phyloP scores from a whole-genome alignment of 495 filamentous ascomycete species.

The Tuber magnatum region DNA sequence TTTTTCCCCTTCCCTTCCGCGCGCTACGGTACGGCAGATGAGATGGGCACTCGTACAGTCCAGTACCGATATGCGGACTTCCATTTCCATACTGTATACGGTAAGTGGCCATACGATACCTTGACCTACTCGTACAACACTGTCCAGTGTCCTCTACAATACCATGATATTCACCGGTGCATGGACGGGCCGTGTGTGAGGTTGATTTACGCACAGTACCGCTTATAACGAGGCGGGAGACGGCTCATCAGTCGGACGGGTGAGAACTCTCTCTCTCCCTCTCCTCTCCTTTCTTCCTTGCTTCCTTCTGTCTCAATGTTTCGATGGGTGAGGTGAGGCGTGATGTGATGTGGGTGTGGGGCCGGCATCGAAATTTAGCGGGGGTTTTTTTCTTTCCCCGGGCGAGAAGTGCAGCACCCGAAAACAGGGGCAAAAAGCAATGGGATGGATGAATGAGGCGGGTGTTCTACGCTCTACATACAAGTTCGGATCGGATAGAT shows the following conservation, averaged over 20 bases:
- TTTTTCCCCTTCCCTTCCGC: neutral
- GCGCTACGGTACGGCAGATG: neutral
- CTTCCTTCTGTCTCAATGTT: neutral
- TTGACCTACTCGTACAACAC: neutral
- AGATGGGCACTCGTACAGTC: neutral
- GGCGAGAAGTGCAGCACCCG: neutral
- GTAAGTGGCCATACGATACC: neutral
- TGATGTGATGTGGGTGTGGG: neutral
- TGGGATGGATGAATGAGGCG: neutral
- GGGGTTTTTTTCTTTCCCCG: neutral
- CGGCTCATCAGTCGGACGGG: neutral
- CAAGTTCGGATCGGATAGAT: neutral
- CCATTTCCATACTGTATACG: neutral
- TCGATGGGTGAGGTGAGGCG: neutral
- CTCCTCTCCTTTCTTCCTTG: no score
- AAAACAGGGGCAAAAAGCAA: neutral
- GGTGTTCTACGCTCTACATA: neutral
- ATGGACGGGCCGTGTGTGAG: neutral
- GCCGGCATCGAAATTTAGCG: neutral
- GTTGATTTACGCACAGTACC: neutral
- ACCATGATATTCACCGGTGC: neutral
- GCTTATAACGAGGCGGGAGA: neutral
- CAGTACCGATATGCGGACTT: neutral
- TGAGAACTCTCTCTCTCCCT: neutral
- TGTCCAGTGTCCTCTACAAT: neutral